These are phyloP conservation scores for Penicillium salamii DNA, from an alignment of 495 filamentous ascomycete species.

Conservation along the genomic window DNA sequence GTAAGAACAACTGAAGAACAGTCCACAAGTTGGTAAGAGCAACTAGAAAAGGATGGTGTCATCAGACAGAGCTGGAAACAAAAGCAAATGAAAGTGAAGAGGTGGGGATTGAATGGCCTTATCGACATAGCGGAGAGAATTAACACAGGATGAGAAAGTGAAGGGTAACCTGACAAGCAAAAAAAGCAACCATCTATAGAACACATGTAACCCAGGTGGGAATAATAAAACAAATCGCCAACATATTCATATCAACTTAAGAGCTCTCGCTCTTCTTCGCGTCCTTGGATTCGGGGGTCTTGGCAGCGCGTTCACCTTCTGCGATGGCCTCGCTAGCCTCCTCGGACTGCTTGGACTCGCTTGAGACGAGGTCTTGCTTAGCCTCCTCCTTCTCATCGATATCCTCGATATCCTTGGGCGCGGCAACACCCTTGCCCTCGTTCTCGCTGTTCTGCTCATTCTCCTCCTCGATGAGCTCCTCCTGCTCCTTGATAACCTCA, in stretches of 20 bases:
- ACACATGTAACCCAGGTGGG: constrained; percentile 1
- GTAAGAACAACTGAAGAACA: too few species aligned
- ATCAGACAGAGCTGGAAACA: neutral
- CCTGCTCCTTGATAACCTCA: constrained; percentile 98
- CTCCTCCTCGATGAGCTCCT: constrained; percentile 97
- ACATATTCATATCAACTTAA: constrained; percentile 14
- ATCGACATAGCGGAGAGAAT: constrained; percentile 21
- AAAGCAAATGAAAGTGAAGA: constrained; percentile 4
- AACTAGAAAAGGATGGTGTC: neutral
- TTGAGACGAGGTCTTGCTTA: constrained; percentile 26
- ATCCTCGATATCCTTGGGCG: constrained; percentile 72
- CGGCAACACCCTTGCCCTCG: constrained; percentile 50
- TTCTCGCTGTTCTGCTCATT: constrained; percentile 82
- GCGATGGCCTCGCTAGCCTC: constrained; percentile 43
- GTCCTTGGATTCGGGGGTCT: constrained; percentile 22
- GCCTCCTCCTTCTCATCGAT: constrained; percentile 73
- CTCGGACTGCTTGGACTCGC: constrained; percentile 26
- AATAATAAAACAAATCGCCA: constrained; percentile 1
- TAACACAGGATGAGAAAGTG: constrained; percentile 26
- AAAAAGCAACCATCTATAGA: constrained; percentile 13
- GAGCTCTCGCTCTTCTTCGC: constrained; percentile 30
- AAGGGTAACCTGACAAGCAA: neutral
- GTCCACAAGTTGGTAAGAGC: neutral
- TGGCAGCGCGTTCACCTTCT: constrained; percentile 38
- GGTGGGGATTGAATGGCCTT: constrained; percentile 15